These are phyloP conservation scores for Lavandula angustifolia DNA, from an alignment of 257 asterid genomes.

Conservation along the genomic window DNA sequence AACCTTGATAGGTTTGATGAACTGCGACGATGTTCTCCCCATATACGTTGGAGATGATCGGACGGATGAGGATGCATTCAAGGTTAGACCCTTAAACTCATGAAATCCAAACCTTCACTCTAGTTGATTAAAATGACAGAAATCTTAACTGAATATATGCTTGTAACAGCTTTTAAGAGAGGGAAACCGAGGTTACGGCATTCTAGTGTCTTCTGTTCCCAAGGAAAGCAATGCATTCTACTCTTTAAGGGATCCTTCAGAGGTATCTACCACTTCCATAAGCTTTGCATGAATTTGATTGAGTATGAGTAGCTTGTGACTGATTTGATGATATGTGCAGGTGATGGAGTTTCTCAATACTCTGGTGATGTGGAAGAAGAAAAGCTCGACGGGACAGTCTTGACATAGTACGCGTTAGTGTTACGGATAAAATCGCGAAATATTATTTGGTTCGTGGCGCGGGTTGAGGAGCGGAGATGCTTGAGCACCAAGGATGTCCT, in stretches of 20 bases:
- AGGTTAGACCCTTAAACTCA: constrained; percentile 46
- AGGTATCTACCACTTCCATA: constrained; percentile 48
- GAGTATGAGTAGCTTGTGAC: too few species aligned
- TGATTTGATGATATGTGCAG: constrained; percentile 33
- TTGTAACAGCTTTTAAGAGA: constrained; percentile 63
- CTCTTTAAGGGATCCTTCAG: constrained; percentile 86
- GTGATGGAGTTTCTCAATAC: constrained; percentile 84
- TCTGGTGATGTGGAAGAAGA: constrained; percentile 73
- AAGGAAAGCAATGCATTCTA: constrained; percentile 86
- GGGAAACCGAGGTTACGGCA: constrained; percentile 76
- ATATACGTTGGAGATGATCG: constrained; percentile 95
- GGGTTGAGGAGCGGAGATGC: constrained; percentile 68
- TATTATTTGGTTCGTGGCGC: constrained; percentile 10
- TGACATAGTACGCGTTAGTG: constrained; percentile 11
- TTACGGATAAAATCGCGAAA: constrained; percentile 27
- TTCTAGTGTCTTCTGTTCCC: constrained; percentile 79
- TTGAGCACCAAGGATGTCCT: constrained; percentile 64
- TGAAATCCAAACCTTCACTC: background rate
- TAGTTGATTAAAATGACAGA: background rate
- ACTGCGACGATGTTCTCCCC: constrained; percentile 72
- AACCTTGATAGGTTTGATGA: constrained; percentile 57
- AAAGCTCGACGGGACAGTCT: constrained; percentile 30
- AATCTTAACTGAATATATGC: background rate
- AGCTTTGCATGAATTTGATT: background rate
- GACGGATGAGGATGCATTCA: constrained; percentile 96